These are phyloP conservation scores for Beauveria scarabaeidicola DNA, from an alignment of 2,329 filamentous ascomycete genomes.

Conservation along the genomic window DNA sequence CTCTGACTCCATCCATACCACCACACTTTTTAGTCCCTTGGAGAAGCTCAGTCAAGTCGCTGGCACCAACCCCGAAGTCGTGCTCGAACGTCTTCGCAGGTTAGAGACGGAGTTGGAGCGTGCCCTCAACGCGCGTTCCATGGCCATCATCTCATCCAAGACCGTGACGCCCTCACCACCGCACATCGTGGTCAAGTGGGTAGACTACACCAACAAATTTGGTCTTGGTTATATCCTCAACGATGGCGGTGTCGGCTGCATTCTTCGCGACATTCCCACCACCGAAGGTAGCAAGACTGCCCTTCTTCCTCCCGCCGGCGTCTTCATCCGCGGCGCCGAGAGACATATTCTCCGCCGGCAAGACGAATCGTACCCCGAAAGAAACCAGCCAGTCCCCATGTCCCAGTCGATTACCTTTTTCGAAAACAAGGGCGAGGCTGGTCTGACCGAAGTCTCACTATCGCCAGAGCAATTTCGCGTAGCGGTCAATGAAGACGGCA, in stretches of 20 bases:
- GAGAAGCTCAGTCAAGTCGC: constrained; percentile 43
- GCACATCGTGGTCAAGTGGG: constrained; percentile 68
- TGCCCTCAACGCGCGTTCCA: constrained; percentile 54
- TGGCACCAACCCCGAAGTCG: constrained; percentile 48
- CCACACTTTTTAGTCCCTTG: constrained; percentile 47
- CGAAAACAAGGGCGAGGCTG: constrained; percentile 58
- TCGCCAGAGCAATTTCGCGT: constrained; percentile 54
- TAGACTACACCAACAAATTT: constrained; percentile 83
- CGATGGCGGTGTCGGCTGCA: constrained; percentile 71
- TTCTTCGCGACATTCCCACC: constrained; percentile 48
- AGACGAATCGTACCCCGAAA: constrained; percentile 46
- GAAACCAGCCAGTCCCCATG: constrained; percentile 56
- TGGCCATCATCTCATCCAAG: constrained; percentile 51
- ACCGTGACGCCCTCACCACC: constrained; percentile 47
- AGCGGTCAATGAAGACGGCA: constrained; percentile 46
- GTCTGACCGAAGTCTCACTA: constrained; percentile 55
- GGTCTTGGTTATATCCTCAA: constrained; percentile 77
- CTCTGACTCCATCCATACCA: constrained; percentile 25
- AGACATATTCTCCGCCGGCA: constrained; percentile 56
- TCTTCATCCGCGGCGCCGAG: constrained; percentile 64
- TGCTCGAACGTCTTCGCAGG: constrained; percentile 45
- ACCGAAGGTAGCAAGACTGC: constrained; percentile 41
- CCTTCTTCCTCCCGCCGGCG: constrained; percentile 58
- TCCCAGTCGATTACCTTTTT: constrained; percentile 60
- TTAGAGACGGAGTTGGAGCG: constrained; percentile 55